Base-by-base conservation (phyloP, 2,329 filamentous ascomycete genomes). In the Westerdykella ornata region DNA sequence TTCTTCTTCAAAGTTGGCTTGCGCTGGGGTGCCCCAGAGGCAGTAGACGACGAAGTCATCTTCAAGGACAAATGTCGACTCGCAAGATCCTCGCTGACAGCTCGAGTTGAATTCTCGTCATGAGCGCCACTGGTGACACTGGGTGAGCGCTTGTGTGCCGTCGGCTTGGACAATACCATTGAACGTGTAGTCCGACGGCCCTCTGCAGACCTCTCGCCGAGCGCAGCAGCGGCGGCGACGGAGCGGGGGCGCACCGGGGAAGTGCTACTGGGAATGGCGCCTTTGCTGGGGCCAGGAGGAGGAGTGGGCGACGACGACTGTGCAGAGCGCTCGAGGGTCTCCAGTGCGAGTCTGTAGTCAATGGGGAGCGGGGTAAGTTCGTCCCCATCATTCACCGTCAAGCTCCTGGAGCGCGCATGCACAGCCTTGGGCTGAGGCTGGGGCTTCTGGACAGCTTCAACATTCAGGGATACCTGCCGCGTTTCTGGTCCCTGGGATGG, bases 271-370 rank as follows among this genome's bases (percentile, higher is more conserved):
- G 54, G 47, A 19, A 39, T 39, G 15, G 50, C 54, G 20, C 40
- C 48, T 18, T 42, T 56, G 13, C 43, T 53, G 3, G 58, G 60
- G 11, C 51, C 42, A 33, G 30, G 3, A 15, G 48, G 39, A 14
- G 49, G 47, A 5, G 47, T 43, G 32, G 36, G 37, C 16, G 54
- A 47, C 6, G 50, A 45, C 4, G 47, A 33, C 18, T 49, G 49
- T 28, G 51, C 43, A 30, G 46, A 44, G 22, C 53, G 48, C n/a
- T 59, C 54, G 18, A 67, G 49, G 16, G 51, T 51, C 38, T 65
- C 50, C 29, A 68, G 48, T n/a, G 64, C 65, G 30, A 66, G 56
- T 16, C 57, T 56, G 52, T 68, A 68, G 43, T 68, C 59, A 45
- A 68, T 66, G 22, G 65, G 65, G 37, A 67, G 57, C 43, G 60